Evolutionary conservation across 2,329 filamentous ascomycete species (phyloP), one percentile per base, ranked within the genome.

Genomic region (Colletotrichum lupini): DNA sequence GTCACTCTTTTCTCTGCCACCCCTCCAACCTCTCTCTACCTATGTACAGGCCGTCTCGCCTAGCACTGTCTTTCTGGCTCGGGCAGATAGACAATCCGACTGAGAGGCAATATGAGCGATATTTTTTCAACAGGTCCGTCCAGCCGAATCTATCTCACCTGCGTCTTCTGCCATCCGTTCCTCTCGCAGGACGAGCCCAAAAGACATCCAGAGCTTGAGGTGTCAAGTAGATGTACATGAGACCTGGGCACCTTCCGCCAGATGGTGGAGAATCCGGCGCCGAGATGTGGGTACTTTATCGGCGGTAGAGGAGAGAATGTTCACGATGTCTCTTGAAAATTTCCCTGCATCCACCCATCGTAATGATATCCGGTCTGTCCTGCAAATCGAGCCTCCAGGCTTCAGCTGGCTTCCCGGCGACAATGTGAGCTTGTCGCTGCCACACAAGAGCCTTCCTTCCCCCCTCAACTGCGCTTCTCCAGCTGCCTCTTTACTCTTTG

Each of bases 301-400:
- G 67, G 67, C 55, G 56, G 42, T 49, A 57, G 22, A 61, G 14
- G n/a, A 66, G 24, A 73, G 71, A 73, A 73, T 56, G 49, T 73
- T 73, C 71, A 71, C 71, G 71, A 73, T 71, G 71, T 30, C 67
- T 73, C 71, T 73, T 65, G 62, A 24, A 56, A 19, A 19, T 66
- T 66, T 70, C 60, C 67, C 56, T 19, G 35, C 42, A 28, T 63
- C 22, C 16, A n/a, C 53, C 24, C 52, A 30, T n/a, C 37, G 16
- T 19, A 42, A 19, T 11, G 42, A 4, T 19, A 49, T 19, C 42
- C 19, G 16, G 42, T 49, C 7, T 19, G 4, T 11, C 42, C 42
- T 26, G 32, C 6, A 30, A 37, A 67, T 12, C 8, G 8, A 49
- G 22, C n/a, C 30, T 32, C 24, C 28, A 28, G 7, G 24, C 9